Conservation (phyloP, 495 filamentous ascomycete genomes). For the Aspergillus heteromorphus region DNA sequence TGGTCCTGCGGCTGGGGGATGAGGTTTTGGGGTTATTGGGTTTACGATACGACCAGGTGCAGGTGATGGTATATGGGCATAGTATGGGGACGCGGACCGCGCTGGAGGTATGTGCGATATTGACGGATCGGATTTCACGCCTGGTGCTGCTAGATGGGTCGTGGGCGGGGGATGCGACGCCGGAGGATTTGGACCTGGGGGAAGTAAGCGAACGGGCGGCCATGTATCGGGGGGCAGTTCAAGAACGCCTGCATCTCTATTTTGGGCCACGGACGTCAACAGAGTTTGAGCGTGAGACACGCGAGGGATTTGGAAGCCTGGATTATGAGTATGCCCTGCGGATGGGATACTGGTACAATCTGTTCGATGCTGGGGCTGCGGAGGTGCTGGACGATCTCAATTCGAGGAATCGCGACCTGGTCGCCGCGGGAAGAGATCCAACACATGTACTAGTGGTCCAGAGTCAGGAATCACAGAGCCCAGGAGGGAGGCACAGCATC, state of each 20-base stretch:
- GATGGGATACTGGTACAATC: neutral
- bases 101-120: neutral
- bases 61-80: neutral
- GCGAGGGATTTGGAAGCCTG: neutral
- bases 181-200: neutral
- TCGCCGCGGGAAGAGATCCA: neutral
- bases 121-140: neutral
- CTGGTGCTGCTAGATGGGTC: neutral
- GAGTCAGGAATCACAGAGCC: neutral
- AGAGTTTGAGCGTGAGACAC: neutral
- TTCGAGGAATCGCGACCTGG: neutral
- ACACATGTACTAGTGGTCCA: neutral
- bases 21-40: neutral
- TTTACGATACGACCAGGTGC: neutral
- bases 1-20: neutral
- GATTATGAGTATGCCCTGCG: neutral
- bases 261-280: neutral
- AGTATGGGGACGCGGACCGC: neutral
- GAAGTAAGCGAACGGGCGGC: neutral
- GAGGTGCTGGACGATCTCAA: neutral
- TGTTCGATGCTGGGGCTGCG: neutral
- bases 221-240: neutral
- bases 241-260: neutral
- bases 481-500: neutral
- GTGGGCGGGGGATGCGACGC: neutral